phyloP scores from a whole-genome alignment of 2,329 filamentous ascomycete genomes.

The Colletotrichum sp. region DNA sequence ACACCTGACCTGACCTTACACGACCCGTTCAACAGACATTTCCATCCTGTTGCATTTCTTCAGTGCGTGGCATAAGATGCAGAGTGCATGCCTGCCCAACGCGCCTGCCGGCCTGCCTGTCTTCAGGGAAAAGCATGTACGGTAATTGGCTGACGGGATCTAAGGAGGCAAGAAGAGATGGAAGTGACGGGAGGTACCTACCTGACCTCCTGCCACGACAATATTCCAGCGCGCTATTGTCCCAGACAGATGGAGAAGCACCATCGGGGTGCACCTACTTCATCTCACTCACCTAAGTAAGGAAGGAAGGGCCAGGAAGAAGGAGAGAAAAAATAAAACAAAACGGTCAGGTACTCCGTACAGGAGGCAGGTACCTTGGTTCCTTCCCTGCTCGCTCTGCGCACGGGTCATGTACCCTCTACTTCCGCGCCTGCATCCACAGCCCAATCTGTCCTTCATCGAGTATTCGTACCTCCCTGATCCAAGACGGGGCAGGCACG shows the following conservation, averaged over 20 bases:
- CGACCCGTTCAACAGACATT: background rate
- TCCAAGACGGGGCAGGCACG: background rate
- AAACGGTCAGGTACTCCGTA: background rate
- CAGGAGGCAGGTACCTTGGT: background rate
- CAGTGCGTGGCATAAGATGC: background rate
- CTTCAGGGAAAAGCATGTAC: background rate
- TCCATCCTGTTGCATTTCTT: background rate
- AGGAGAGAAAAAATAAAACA: background rate
- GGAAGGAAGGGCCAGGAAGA: background rate
- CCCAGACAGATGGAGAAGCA: background rate
- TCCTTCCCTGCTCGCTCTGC: background rate
- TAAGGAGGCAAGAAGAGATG: background rate
- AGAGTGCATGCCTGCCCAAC: background rate
- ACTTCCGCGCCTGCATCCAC: background rate
- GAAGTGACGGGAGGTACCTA: background rate
- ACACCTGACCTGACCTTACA: background rate
- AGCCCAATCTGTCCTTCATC: background rate
- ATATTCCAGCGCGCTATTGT: background rate
- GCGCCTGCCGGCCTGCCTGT: background rate
- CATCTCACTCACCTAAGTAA: background rate
- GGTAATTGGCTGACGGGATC: background rate
- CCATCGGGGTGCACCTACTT: background rate
- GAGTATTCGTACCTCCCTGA: background rate
- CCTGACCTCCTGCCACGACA: background rate
- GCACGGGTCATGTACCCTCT: constrained; percentile 9